Evolutionary conservation across 2,329 filamentous ascomycete genomes (phyloP), one percentile per base, ranked within the genome.

Genomic region (Juglanconis oblonga): DNA sequence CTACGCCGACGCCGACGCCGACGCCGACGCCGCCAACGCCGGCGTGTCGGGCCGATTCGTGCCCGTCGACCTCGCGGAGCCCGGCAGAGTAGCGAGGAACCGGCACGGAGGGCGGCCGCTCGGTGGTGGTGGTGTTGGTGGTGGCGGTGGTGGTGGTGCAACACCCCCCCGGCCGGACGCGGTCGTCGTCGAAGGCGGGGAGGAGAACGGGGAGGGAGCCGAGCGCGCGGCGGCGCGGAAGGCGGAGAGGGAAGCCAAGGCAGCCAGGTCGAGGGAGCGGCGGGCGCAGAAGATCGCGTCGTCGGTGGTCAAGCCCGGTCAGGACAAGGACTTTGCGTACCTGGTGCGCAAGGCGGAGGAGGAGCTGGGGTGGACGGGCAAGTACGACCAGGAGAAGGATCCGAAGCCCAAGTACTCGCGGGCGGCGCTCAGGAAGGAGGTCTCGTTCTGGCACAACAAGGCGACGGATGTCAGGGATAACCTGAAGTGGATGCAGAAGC

Each of bases 241-340:
- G 11, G 52, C 38, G 33, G 29, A 32, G 14, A 29, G 38, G 31
- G 33, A 45, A 38, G 45, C 54, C 10, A 32, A 11, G 29, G 33
- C 36, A 6, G 35, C 35, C 3, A 33, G 38, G 4, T 40, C 44
- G 14, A 35, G 11, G 31, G 31, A 38, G 32, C n/a, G 29, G 52
- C 38, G 36, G 40, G 29, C 42, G 4, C 14, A 24, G 54, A 38
- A 32, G 47, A 5, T 10, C n/a, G 32, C 38, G 38, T n/a, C 58
- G 35, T 11, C 35, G 32, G 36, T 35, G 31, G 42, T 17, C 6
- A 29, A 11, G 17, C 42, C 54, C 29, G 17, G 6, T 38, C 38
- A 54, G 36, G 45, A 51, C 31, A 54, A 54, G 59, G 45, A 44
- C n/a, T 61, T 58, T 29, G 11, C 55, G 11, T 58, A 53, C 33